Percentiles rank a stretch among this genome's conserved stretches.
Conservation (phyloP, 352 stramenopile genomes). For the Phytopythium mirpurense region DNA sequence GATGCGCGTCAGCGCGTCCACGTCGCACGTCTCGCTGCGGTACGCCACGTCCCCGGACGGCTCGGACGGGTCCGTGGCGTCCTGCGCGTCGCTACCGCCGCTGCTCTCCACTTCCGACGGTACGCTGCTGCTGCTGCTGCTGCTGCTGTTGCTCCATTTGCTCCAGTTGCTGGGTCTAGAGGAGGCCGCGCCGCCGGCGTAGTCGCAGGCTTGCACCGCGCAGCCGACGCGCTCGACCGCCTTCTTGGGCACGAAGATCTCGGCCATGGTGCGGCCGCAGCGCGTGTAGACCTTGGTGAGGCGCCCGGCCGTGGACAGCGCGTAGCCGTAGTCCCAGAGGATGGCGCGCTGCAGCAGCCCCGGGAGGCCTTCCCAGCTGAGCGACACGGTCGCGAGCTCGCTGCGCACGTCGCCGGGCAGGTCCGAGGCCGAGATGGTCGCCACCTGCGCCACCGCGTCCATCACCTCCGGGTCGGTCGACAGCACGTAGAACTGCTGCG, state of each 20-base stretch:
- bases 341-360: slow-evolving; percentile 57
- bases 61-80: background rate
- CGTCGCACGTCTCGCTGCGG: slow-evolving; percentile 42
- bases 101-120: too few relatives aligned
- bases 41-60: slow-evolving; percentile 21
- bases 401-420: slow-evolving; percentile 26
- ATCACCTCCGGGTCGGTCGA: slow-evolving; percentile 19
- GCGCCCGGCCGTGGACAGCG: slow-evolving; percentile 23
- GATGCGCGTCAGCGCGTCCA: slow-evolving; percentile 26
- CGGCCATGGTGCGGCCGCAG: slow-evolving; percentile 56
- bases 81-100: too few relatives aligned
- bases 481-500: slow-evolving; percentile 60
- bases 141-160: background rate
- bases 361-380: slow-evolving; percentile 42
- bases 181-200: background rate
- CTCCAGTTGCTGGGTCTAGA: background rate
- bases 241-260: slow-evolving; percentile 55
- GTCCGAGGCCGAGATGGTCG: slow-evolving; percentile 10
- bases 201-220: slow-evolving; percentile 16
- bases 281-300: slow-evolving; percentile 55
- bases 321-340: slow-evolving; percentile 67
- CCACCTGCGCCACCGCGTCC: slow-evolving; percentile 24
- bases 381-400: slow-evolving; percentile 25
- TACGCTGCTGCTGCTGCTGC: background rate
- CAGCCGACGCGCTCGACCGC: slow-evolving; percentile 52